Percentiles rank a stretch among this genome's conserved stretches.
Conservation (phyloP, 108 stramenopile species). For the Schizochytrium sp. region DNA sequence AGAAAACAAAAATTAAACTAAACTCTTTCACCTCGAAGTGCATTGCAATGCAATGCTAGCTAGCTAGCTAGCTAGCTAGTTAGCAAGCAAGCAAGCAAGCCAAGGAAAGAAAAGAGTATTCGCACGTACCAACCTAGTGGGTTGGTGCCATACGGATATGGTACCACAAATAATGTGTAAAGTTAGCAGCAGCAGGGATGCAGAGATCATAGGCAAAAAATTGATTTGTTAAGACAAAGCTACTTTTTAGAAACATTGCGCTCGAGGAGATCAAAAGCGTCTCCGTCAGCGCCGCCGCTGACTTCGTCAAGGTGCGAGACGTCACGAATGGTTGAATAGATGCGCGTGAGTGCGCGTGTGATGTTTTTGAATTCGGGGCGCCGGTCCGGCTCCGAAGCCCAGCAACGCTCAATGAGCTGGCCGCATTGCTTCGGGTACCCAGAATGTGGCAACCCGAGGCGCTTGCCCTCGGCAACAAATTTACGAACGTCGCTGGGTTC, state of each 20-base stretch:
- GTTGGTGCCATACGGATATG: background rate
- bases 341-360: background rate
- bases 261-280: background rate
- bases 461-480: constrained; percentile 21
- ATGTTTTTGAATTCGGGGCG: constrained; percentile 39
- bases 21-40: too few species aligned
- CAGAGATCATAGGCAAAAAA: too few species aligned
- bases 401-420: constrained; percentile 44
- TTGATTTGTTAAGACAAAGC: too few species aligned
- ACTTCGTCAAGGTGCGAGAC: background rate
- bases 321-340: background rate
- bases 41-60: too few species aligned
- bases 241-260: background rate
- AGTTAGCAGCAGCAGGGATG: background rate
- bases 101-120: too few species aligned
- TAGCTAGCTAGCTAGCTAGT: too few species aligned
- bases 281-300: background rate
- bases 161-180: background rate
- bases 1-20: too few species aligned
- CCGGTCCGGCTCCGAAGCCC: constrained; percentile 36
- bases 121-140: background rate
- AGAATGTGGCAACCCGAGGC: background rate
- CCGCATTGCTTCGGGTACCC: constrained; percentile 14
- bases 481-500: constrained; percentile 22
- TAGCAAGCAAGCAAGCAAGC: too few species aligned